Base-by-base conservation (phyloP, 164 flowering plant genomes). In the Aristolochia californica region DNA sequence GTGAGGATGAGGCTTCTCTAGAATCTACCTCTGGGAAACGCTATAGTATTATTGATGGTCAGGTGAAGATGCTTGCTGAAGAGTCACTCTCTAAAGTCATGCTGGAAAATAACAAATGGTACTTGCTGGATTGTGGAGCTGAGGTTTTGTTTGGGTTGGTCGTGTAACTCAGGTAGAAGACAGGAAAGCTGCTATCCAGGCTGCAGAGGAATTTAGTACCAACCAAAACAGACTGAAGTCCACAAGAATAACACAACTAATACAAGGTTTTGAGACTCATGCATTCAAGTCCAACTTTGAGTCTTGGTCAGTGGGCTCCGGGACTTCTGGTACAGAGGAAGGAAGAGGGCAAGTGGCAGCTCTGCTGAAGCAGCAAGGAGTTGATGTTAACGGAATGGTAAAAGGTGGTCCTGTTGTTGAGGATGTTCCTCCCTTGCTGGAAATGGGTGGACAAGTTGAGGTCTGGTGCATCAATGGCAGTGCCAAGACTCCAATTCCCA, bases 321-420 rank as follows among this genome's bases (percentile, higher is more conserved):
- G 78, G 18, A 61, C 91, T 62, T 70, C 93, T 59, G 82, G 71
- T 72, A 73, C 89, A 58, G 99, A 94, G 65, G 99, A 94, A 43
- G 96, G 99, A 66, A 79, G 97, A 66, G 97, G 97, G 66, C 90
- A 86, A 82, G 99, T 94, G 58, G 97, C 99, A 70, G 99, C 99
- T 74, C 71, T 94, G 71, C 70, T 94, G 78, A 94, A 94, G 89
- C 99, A 94, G 76, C 99, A 94, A 81, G 97, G 97, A 30, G 74
- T 78, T 70, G 95, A 82, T 60, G 69, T 80, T 60, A 94, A 94
- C 72, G 97, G 94, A 57, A 66, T 70, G 23, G 30, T 76, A 21
- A 94, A 94, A 72, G 77, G 81, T 66, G 61, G 82, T 64, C 85
- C 95, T 53, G 81, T 77, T 21, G 77, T 72, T 69, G 99, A 90